Evolutionary conservation across 345 rosid genomes (phyloP).

Genomic region (Clarkia xantiana): DNA sequence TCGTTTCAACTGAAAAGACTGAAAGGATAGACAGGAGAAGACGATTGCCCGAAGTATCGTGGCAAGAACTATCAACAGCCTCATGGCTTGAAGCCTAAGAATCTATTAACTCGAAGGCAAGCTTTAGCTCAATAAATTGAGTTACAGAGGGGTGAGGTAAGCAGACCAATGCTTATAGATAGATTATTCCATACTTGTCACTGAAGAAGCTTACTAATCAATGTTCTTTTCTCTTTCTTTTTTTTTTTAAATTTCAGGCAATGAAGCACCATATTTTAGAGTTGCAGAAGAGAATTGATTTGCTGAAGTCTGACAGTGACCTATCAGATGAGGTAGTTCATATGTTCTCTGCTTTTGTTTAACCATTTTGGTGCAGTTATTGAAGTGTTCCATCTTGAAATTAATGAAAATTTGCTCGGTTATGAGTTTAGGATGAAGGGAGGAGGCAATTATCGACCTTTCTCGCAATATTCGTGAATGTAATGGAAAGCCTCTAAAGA

Average conservation of each 20-base stretch:
- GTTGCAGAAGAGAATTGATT: slow-evolving; percentile 43
- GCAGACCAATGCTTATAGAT: background rate
- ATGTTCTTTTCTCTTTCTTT: slow-evolving; percentile 2
- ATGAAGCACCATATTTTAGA: slow-evolving; percentile 58
- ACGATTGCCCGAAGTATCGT: slow-evolving; percentile 73
- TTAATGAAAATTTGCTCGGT: too few relatives aligned
- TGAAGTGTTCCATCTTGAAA: too few relatives aligned
- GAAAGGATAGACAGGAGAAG: slow-evolving; percentile 88
- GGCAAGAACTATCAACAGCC: slow-evolving; percentile 80
- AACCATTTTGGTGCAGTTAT: too few relatives aligned
- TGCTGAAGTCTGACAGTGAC: slow-evolving; percentile 21
- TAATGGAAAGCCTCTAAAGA: slow-evolving; percentile 79
- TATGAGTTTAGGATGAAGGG: too few relatives aligned
- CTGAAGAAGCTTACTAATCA: too few relatives aligned
- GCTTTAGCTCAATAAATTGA: slow-evolving; percentile 76
- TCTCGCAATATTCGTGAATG: slow-evolving; percentile 95
- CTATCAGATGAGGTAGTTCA: too few relatives aligned
- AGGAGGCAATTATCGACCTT: slow-evolving; percentile 49
- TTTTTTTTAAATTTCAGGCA: slow-evolving; percentile 47
- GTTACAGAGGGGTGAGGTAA: slow-evolving; percentile 87
- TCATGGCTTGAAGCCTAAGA: slow-evolving; percentile 38
- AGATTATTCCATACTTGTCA: too few relatives aligned
- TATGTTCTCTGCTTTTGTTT: background rate
- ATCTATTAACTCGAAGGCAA: slow-evolving; percentile 60
- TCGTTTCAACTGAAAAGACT: slow-evolving; percentile 93